Percentiles rank a stretch among this genome's conserved stretches.
phyloP scores from a whole-genome alignment of 1,284 basidiomycete genomes.

The Ustilago trichophora region DNA sequence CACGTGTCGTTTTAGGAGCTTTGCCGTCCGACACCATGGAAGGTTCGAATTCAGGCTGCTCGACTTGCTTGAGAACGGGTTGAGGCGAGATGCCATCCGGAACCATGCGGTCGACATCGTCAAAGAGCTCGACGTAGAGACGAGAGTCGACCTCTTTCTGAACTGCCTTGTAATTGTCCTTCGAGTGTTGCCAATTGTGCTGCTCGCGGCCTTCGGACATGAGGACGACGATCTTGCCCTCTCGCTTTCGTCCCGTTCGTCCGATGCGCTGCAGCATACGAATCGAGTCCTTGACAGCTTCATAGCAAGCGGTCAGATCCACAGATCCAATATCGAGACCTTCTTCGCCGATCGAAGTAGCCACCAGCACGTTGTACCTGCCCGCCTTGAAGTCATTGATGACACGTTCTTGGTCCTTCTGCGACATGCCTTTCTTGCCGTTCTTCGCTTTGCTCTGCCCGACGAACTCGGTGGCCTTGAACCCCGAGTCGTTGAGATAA shows the following conservation, averaged over 20 bases:
- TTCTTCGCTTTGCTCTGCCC: conserved; percentile 88
- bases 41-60: conserved; percentile 66
- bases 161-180: conserved; percentile 85
- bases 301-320: conserved; percentile 96
- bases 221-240: conserved; percentile 90
- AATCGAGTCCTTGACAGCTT: conserved; percentile 93
- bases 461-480: conserved; percentile 82
- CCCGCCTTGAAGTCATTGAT: conserved; percentile 87
- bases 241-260: conserved; percentile 90
- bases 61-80: conserved; percentile 80
- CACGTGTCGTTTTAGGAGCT: conserved; percentile 19
- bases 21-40: conserved; percentile 40
- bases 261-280: conserved; percentile 97
- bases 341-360: conserved; percentile 97
- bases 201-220: conserved; percentile 92
- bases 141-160: conserved; percentile 88
- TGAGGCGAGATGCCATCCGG: conserved; percentile 80
- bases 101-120: conserved; percentile 86
- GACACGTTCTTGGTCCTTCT: conserved; percentile 90
- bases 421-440: conserved; percentile 85
- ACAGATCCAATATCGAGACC: conserved; percentile 99
- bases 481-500: conserved; percentile 70
- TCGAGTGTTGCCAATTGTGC: conserved; percentile 87
- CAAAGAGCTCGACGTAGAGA: conserved; percentile 87
- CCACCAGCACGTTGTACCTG: conserved; percentile 89